Evolutionary conservation across 495 filamentous ascomycete species (phyloP), one percentile per base, ranked within the genome.

Genomic region (Xylaria venustula): DNA sequence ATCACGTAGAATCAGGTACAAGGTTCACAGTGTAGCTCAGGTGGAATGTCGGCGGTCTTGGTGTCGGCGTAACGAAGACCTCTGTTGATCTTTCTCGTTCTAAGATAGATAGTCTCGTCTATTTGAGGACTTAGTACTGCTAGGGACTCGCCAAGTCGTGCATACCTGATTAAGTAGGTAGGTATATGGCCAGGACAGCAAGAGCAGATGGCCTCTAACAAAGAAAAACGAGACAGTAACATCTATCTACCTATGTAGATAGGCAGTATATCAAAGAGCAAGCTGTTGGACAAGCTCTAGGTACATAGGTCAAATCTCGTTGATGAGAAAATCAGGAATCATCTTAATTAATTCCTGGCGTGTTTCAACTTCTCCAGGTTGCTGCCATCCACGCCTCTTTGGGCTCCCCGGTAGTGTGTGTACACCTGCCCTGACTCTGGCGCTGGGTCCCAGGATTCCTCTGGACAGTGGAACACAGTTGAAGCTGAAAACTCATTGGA

Each of bases 301-400:
- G 30, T 34, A 11, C 5, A 34, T 34, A 34, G 30, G 11, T n/a
- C 30, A 34, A 34, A 34, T 34, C n/a, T 22, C 36, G 51, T 30
- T 26, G 40, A 40, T 19, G 25, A 55, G 36, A 32, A 44, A 44
- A 40, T 15, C n/a, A 40, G 37, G 37, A 40, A 8, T 40, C 37
- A 34, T 34, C 5, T 5, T 11, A 34, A 11, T 11, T 34, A 5
- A 23, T 55, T 44, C 53, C 53, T 55, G 53, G 53, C 53, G 25
- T 55, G 53, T 55, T 55, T 55, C 53, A 55, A 55, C 53, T 55
- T n/a, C n/a, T n/a, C n/a, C n/a, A n/a, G n/a, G n/a, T n/a, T n/a
- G n/a, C n/a, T n/a, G n/a, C n/a, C n/a, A n/a, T n/a, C n/a, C n/a
- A n/a, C n/a, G n/a, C n/a, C 40, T 55, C 37, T 32, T 34, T 34